Base-by-base conservation (phyloP, 2,329 filamentous ascomycete genomes). In the Colletotrichum karsti region DNA sequence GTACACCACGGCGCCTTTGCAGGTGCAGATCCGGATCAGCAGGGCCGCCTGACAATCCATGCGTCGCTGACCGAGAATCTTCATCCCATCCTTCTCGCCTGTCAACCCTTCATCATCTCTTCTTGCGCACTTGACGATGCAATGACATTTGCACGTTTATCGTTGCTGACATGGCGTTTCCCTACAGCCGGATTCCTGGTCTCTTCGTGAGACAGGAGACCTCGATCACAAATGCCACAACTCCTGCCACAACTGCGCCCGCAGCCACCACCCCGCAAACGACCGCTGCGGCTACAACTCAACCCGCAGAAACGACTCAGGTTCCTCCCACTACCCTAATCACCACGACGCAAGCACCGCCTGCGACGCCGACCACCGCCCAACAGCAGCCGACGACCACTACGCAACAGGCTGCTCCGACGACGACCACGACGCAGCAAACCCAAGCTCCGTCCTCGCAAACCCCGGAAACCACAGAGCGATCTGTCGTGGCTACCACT, bases 121-220 rank as follows among this genome's bases (percentile, higher is more conserved):
- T 54, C 4, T 58, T 20, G 8, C n/a, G 26, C 28, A 39, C 24
- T 24, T 28, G 37, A 37, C 53, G 28, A 64, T 67, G 64, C 53
- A 39, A 26, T 26, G 41, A 5, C 33, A 59, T 26, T 26, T 12
- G 12, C 9, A 12, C 10, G 5, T 18, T 33, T 24, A 12, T 48
- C 18, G 46, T 63, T 44, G 70, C 76, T 78, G 72, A 78, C 71
- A 78, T 75, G 75, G 57, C 62, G 24, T 58, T 66, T 44, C 55
- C 65, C 28, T 68, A 67, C 59, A 79, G 76, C 61, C 68, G 63
- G 26, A 65, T 69, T 33, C 73, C 74, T 30, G 65, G 73, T 68
- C 60, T 59, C 9, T 67, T 77, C 41, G 72, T 67, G 67, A 74
- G 73, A 57, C 69, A 72, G 55, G 53, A 61, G 55, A 74, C 77